Conservation (phyloP, 441 rosid species). For the Gossypium laxum region DNA sequence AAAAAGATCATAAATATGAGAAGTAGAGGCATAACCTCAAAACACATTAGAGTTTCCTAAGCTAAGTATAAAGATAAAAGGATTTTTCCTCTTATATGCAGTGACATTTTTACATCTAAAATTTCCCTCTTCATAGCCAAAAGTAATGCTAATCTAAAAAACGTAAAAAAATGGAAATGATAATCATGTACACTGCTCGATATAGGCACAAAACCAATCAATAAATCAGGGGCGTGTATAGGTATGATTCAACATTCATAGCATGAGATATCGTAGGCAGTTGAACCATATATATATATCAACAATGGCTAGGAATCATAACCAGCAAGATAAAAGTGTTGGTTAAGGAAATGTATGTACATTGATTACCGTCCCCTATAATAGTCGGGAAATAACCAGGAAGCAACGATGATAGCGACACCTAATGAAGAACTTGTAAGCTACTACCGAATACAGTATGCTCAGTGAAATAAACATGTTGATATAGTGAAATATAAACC, state of each 20-base stretch:
- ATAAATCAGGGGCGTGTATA: not conserved
- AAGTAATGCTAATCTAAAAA: not conserved
- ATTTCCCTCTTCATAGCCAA: not conserved
- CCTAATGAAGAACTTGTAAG: not conserved
- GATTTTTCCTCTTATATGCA: not conserved
- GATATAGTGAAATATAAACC: not conserved
- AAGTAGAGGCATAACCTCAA: not conserved
- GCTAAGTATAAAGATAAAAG: not conserved
- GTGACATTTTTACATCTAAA: not conserved
- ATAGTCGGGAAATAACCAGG: not conserved
- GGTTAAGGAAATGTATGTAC: too few species aligned
- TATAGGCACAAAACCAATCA: not conserved
- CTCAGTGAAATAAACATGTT: not conserved
- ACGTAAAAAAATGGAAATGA: not conserved
- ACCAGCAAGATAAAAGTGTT: not conserved
- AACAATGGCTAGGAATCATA: not conserved
- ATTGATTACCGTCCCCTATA: too few species aligned
- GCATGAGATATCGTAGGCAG: not conserved
- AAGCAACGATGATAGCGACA: not conserved
- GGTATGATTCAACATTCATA: not conserved
- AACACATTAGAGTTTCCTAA: not conserved
- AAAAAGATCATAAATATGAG: slow-evolving; percentile 1
- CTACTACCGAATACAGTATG: not conserved
- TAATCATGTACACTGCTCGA: not conserved
- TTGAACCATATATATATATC: not conserved